These are phyloP conservation scores for Corrigiola litoralis DNA, from an alignment of 179 eudicot species.

Conservation along the genomic window DNA sequence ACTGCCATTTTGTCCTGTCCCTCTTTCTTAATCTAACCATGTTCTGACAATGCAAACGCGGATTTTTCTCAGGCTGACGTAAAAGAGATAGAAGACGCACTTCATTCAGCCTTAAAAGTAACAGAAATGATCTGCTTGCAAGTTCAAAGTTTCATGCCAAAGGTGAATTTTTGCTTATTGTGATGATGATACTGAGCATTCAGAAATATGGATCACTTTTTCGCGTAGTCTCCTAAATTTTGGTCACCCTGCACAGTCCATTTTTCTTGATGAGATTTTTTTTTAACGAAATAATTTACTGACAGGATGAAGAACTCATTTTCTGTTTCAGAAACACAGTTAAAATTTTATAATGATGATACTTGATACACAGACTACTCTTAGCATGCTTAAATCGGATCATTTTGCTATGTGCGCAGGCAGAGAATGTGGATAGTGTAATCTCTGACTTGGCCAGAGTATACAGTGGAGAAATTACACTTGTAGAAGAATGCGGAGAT, in stretches of 20 bases:
- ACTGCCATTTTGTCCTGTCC: background rate
- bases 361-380: background rate
- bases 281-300: too few species aligned
- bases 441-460: constrained; percentile 56
- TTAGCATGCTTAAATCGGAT: background rate
- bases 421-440: constrained; percentile 52
- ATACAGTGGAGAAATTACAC: constrained; percentile 47
- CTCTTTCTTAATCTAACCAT: background rate
- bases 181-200: background rate
- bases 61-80: constrained; percentile 40
- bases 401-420: constrained; percentile 37
- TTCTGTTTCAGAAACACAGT: too few species aligned
- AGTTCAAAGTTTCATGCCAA: constrained; percentile 43
- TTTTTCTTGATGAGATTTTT: too few species aligned
- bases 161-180: constrained; percentile 31
- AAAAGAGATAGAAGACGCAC: constrained; percentile 49
- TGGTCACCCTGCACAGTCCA: too few species aligned
- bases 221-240: too few species aligned
- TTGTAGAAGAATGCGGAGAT: constrained; percentile 62
- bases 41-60: constrained; percentile 1
- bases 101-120: constrained; percentile 51
- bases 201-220: background rate
- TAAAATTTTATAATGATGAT: too few species aligned
- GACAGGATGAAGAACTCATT: too few species aligned
- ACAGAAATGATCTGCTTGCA: constrained; percentile 46